Evolutionary conservation across 805 yeast genomes (phyloP).

Genomic region (Isabelozyma pseudorhagii): DNA sequence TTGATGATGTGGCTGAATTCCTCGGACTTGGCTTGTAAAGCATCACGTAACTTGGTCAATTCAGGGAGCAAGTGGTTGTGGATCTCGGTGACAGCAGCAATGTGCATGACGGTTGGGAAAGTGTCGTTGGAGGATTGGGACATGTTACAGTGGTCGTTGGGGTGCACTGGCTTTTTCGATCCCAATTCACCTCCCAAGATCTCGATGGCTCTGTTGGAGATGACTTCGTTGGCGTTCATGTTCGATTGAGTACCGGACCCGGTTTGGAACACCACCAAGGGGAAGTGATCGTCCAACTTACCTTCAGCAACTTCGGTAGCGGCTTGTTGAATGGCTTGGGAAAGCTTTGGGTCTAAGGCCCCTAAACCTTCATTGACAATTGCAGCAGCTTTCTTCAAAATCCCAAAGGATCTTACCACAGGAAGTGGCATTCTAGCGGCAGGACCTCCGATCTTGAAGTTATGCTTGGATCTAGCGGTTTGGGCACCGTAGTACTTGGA

Average conservation of each 20-base stretch:
- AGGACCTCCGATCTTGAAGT: conserved; percentile 93
- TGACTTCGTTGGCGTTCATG: conserved; percentile 99
- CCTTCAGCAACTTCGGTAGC: conserved; percentile 95
- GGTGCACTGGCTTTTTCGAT: conserved; percentile 92
- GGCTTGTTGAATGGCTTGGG: conserved; percentile 85
- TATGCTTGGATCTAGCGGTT: conserved; percentile 88
- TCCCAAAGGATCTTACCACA: conserved; percentile 85
- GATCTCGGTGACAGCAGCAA: conserved; percentile 94
- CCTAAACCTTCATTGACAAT: conserved; percentile 83
- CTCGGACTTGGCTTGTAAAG: conserved; percentile 72
- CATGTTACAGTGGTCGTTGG: conserved; percentile 98
- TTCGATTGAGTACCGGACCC: conserved; percentile 98
- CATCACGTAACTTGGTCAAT: conserved; percentile 68
- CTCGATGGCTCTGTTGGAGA: conserved; percentile 97
- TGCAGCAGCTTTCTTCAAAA: conserved; percentile 92
- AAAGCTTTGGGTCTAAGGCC: conserved; percentile 72
- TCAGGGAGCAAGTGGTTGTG: conserved; percentile 74
- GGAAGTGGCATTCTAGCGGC: conserved; percentile 92
- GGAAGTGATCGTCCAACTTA: conserved; percentile 90
- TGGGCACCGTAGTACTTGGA: conserved; percentile 98
- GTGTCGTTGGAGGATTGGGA: conserved; percentile 99
- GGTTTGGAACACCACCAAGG: conserved; percentile 97
- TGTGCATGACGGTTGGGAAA: conserved; percentile 99
- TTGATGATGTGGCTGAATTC: conserved; percentile 90
- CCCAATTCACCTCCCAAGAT: conserved; percentile 89